A percentile compares a stretch with the other conserved stretches of the same genome.
Conservation (phyloP, 257 asterid genomes). For the Solanum chaucha region DNA sequence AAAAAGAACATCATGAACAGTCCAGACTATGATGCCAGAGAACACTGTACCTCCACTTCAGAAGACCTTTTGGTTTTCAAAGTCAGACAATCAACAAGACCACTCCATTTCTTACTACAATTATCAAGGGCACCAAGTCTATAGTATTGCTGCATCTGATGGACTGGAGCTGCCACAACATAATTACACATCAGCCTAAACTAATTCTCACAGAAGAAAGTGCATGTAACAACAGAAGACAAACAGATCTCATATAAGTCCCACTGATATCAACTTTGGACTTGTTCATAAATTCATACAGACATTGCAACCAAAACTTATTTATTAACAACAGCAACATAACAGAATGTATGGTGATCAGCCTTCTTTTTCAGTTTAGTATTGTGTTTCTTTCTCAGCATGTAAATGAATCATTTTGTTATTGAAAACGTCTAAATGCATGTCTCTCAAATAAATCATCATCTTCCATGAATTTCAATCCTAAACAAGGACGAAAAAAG, state of each 20-base stretch:
- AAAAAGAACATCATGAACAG: background rate
- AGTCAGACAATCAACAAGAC: conserved; percentile 64
- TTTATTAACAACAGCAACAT: background rate
- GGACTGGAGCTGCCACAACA: conserved; percentile 69
- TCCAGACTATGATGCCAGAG: background rate
- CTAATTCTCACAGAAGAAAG: background rate
- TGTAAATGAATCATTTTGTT: background rate
- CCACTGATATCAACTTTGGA: background rate
- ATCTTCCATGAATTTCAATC: background rate
- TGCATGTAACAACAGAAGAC: background rate
- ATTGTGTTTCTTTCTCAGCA: background rate
- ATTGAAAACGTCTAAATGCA: background rate
- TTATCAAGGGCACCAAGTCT: conserved; percentile 70
- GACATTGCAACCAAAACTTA: background rate
- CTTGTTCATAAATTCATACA: background rate
- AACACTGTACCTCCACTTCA: conserved; percentile 54
- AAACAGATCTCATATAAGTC: background rate
- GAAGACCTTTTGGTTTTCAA: conserved; percentile 66
- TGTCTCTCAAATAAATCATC: background rate
- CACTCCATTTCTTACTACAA: conserved; percentile 59
- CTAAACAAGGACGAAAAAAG: background rate
- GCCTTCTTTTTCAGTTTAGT: background rate
- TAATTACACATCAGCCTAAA: conserved; percentile 3
- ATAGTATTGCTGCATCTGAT: conserved; percentile 91
- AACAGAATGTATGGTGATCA: background rate